Evolutionary conservation across 2,329 filamentous ascomycete genomes (phyloP), one percentile per base, ranked within the genome.

Genomic region (Eurotiales sp.): DNA sequence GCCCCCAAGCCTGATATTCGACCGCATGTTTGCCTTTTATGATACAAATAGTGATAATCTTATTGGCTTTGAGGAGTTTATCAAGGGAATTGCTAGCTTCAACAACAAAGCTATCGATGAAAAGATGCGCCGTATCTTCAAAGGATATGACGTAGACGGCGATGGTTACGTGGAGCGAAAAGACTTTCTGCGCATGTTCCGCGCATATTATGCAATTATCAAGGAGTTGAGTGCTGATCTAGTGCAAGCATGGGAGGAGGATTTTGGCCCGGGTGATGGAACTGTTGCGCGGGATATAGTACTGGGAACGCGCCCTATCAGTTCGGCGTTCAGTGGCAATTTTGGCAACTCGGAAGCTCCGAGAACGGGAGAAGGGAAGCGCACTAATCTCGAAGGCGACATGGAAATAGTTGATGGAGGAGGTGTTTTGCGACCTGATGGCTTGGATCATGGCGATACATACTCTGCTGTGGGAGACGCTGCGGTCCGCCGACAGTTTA

Each of bases 21-120:
- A 99, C 67, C 87, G 93, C 59, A 93, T 96, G 81, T 99, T 97
- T 71, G 83, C 88, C 46, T 96, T 96, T 68, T 99, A 96, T 68
- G 93, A 99, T 69, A 88, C 85, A 27, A 92, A 97, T 66, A 80
- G 83, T 37, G 90, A 99, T 64, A 88, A 87, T 19, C 75, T 95
- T 7, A 96, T 99, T 61, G 88, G 88, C 7, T 97, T 99, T 59
- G 81, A 89, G 44, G 93, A 99, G 66, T 99, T 96, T 63, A 73
- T 97, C 21, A 83, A 86, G 52, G 93, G 90, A 1, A 76, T 96
- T 43, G 85, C 90, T 4, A 80, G 79, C 46, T 72, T 86, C 53
- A 79, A 81, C 53, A 76, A 78, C 22, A 78, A 79, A 50, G 73
- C 73, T 50, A 77, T 78, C 21, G 72, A 86, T 59, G 83, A 88